Conservation (phyloP, 2,329 filamentous ascomycete species). For the Neonectria magnoliae region DNA sequence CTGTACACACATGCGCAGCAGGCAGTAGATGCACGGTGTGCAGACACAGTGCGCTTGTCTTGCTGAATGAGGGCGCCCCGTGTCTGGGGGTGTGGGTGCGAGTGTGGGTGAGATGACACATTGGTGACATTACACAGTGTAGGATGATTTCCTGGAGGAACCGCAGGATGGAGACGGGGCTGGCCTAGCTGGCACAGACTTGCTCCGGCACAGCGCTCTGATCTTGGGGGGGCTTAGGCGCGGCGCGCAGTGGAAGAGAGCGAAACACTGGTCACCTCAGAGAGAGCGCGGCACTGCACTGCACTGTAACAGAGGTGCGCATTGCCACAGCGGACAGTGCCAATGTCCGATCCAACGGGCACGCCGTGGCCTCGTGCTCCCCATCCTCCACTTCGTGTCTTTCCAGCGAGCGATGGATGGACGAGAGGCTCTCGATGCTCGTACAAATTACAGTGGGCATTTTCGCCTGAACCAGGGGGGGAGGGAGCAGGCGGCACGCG, state of each 20-base stretch:
- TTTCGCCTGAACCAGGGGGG: conserved; percentile 6
- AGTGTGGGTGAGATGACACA: conserved; percentile 8
- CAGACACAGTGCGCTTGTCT: background rate
- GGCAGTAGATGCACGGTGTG: background rate
- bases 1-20: background rate
- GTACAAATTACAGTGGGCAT: conserved; percentile 3
- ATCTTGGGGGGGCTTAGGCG: background rate
- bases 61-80: background rate
- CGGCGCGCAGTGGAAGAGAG: background rate
- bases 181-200: background rate
- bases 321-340: conserved; percentile 14
- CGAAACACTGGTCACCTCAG: background rate
- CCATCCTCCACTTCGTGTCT: background rate
- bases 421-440: background rate
- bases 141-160: background rate
- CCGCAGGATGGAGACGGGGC: background rate
- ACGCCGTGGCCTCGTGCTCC: background rate
- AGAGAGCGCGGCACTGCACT: background rate
- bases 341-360: conserved; percentile 19
- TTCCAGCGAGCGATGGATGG: background rate
- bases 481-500: background rate
- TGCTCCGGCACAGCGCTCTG: background rate
- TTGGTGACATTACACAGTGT: background rate
- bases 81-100: background rate
- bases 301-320: background rate